Conservation (phyloP, 1,139 yeast species). For the Magnusiomyces clavatus region DNA sequence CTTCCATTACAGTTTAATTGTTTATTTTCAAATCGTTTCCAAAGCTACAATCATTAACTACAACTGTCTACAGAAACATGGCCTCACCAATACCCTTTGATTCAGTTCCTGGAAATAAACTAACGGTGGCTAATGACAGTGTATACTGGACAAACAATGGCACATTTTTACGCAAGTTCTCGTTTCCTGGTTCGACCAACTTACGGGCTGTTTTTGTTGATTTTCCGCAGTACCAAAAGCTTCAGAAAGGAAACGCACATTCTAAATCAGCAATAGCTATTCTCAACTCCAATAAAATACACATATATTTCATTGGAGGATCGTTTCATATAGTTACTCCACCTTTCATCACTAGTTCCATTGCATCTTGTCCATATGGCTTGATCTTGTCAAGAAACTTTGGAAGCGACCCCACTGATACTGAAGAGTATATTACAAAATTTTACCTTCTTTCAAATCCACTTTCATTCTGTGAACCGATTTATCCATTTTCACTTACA, state of each 20-base stretch:
- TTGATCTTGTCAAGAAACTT: slow-evolving; percentile 48
- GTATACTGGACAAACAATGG: slow-evolving; percentile 47
- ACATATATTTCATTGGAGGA: slow-evolving; percentile 54
- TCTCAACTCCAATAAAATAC: slow-evolving; percentile 4
- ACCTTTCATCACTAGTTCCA: slow-evolving; percentile 52
- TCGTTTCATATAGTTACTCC: slow-evolving; percentile 50
- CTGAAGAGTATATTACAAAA: slow-evolving; percentile 27
- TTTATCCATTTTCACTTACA: slow-evolving; percentile 64
- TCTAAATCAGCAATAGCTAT: slow-evolving; percentile 23
- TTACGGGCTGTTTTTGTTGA: slow-evolving; percentile 41
- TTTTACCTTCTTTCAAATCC: slow-evolving; percentile 65
- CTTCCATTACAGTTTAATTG: no score
- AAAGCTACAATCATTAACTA: no score
- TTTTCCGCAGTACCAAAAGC: slow-evolving; percentile 26
- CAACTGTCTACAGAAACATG: no score
- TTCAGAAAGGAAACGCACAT: slow-evolving; percentile 4
- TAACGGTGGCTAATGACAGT: slow-evolving; percentile 27
- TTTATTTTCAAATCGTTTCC: no score
- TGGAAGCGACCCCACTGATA: slow-evolving; percentile 7
- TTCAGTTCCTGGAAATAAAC: slow-evolving; percentile 21
- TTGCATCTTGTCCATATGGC: slow-evolving; percentile 57
- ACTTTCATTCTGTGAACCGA: slow-evolving; percentile 55
- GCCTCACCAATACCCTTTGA: neutral
- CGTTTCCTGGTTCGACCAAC: slow-evolving; percentile 41
- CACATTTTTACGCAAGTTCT: slow-evolving; percentile 41